phyloP scores from a whole-genome alignment of 2,329 filamentous ascomycete species.

The Calonectria honghensis region DNA sequence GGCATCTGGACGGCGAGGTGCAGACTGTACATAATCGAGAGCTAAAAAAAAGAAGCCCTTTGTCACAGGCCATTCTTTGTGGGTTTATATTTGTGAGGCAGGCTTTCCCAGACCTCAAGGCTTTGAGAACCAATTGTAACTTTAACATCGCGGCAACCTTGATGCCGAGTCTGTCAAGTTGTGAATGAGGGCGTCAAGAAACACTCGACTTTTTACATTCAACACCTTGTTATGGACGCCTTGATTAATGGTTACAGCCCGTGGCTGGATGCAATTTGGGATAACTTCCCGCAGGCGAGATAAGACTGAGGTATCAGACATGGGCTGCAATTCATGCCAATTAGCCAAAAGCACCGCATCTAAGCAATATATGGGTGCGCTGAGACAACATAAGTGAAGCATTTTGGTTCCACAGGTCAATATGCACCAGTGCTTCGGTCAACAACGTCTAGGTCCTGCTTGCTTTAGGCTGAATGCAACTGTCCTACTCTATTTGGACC shows the following conservation, averaged over 20 bases:
- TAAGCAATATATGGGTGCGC: background rate
- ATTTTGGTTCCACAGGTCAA: background rate
- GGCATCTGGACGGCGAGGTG: conserved; percentile 45
- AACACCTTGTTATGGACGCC: background rate
- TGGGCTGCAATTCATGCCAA: background rate
- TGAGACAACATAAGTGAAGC: background rate
- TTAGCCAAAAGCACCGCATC: background rate
- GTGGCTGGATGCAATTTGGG: background rate
- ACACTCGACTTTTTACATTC: background rate
- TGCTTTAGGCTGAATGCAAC: background rate
- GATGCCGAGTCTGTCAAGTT: background rate
- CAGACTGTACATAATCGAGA: conserved; percentile 56
- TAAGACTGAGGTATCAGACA: background rate
- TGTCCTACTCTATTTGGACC: background rate
- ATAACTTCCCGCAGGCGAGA: background rate
- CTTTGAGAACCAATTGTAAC: background rate
- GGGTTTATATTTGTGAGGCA: conserved; percentile 17
- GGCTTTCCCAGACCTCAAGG: background rate
- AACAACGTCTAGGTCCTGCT: background rate
- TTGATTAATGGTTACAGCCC: background rate
- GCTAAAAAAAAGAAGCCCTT: conserved; percentile 52
- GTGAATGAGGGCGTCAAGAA: background rate
- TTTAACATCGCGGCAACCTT: background rate
- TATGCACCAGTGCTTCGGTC: background rate
- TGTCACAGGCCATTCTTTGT: conserved; percentile 47